These are phyloP conservation scores for Fusarium liriodendri DNA, from an alignment of 2,329 filamentous ascomycete species.

Conservation along the genomic window DNA sequence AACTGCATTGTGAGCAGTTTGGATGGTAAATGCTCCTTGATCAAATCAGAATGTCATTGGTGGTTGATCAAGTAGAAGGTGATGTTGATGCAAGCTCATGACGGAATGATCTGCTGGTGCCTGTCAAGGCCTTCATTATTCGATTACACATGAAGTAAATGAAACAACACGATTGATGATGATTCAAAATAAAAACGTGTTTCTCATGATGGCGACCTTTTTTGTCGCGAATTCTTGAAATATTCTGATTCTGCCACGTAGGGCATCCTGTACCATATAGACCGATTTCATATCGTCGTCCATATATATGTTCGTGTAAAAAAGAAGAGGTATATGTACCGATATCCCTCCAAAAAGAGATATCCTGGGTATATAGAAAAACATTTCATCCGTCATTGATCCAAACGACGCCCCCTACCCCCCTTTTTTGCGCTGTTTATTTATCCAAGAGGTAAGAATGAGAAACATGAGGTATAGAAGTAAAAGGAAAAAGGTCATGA, in stretches of 20 bases:
- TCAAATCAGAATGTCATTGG: background rate
- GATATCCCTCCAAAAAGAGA: constrained; percentile 28
- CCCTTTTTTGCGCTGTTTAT: constrained; percentile 27
- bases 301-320: constrained; percentile 21
- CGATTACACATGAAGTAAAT: background rate
- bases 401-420: constrained; percentile 36
- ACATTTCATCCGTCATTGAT: constrained; percentile 29
- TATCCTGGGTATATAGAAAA: constrained; percentile 40
- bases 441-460: constrained; percentile 16
- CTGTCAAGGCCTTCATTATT: background rate
- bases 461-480: constrained; percentile 18
- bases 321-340: constrained; percentile 32
- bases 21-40: constrained; percentile 49
- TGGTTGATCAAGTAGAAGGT: background rate
- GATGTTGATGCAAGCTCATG: background rate
- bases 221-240: background rate
- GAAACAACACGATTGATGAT: constrained; percentile 2
- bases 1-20: constrained; percentile 62
- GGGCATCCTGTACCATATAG: constrained; percentile 27
- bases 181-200: background rate
- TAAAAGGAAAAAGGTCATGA: constrained; percentile 23
- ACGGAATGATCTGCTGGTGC: background rate
- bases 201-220: background rate
- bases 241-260: constrained; percentile 20
- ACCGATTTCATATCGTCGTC: constrained; percentile 10